Evolutionary conservation across 2,329 filamentous ascomycete genomes (phyloP).

Genomic region (Epichloe typhina): DNA sequence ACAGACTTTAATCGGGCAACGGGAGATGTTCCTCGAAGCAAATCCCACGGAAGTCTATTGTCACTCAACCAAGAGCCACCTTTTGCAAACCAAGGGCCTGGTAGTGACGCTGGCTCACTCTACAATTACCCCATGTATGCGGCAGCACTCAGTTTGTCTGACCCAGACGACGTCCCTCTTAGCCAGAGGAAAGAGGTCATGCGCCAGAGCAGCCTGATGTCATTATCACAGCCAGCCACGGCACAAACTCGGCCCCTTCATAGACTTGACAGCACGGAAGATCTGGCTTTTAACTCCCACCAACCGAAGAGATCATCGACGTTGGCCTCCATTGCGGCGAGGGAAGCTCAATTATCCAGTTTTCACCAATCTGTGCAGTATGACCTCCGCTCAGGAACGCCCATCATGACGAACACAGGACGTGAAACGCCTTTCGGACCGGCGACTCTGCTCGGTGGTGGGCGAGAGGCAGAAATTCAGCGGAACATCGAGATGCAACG

Average conservation of each 20-base stretch:
- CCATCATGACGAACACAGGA: conserved; percentile 18
- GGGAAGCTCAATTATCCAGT: conserved; percentile 48
- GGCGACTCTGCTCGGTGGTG: conserved; percentile 18
- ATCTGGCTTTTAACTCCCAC: conserved; percentile 36
- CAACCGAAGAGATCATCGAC: conserved; percentile 37
- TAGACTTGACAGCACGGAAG: conserved; percentile 18
- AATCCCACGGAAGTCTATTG: conserved; percentile 30
- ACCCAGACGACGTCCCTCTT: conserved; percentile 58
- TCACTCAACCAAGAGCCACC: conserved; percentile 15
- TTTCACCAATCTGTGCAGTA: conserved; percentile 55
- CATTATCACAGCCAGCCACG: conserved; percentile 13
- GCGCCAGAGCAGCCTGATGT: conserved; percentile 34
- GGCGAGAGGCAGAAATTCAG: conserved; percentile 28
- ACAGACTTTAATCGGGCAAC: conserved; percentile 42
- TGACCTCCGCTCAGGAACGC: conserved; percentile 37
- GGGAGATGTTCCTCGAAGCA: conserved; percentile 39
- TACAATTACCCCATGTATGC: conserved; percentile 22
- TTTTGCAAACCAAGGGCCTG: conserved; percentile 12
- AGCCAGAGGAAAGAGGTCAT: conserved; percentile 53
- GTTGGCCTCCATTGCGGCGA: conserved; percentile 27
- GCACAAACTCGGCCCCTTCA: conserved; percentile 8
- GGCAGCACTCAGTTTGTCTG: conserved; percentile 19
- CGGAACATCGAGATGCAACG: conserved; percentile 41
- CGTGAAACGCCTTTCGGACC: conserved; percentile 27
- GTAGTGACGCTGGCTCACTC: conserved; percentile 30